phyloP scores from a whole-genome alignment of 2,329 filamentous ascomycete species.

The Xylariaceae sp. region DNA sequence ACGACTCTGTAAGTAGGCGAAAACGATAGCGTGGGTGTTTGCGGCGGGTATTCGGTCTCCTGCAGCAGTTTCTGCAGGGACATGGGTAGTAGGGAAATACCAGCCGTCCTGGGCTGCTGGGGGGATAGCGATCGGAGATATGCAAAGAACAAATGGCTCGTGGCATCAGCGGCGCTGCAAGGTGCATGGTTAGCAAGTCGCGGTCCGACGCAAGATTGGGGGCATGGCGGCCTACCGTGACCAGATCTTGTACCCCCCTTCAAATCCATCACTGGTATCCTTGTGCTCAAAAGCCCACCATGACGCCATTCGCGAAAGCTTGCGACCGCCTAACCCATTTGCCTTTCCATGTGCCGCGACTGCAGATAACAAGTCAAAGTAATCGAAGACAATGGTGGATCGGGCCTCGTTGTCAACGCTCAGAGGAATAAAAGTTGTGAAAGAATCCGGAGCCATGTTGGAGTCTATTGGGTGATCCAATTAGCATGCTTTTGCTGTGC shows the following conservation, averaged over 20 bases:
- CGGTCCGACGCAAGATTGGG: background rate
- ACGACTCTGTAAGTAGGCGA: conserved; percentile 81
- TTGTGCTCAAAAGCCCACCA: conserved; percentile 98
- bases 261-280: conserved; percentile 85
- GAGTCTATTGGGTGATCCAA: conserved; percentile 61
- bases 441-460: conserved; percentile 84
- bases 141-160: conserved; percentile 95
- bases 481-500: conserved; percentile 10
- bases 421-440: conserved; percentile 92
- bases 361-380: conserved; percentile 88
- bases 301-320: conserved; percentile 88
- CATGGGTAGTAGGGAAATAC: conserved; percentile 81
- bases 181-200: conserved; percentile 30
- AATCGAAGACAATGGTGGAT: conserved; percentile 87
- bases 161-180: conserved; percentile 81
- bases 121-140: conserved; percentile 88
- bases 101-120: conserved; percentile 63
- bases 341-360: conserved; percentile 89
- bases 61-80: conserved; percentile 87
- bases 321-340: conserved; percentile 89
- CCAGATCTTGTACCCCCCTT: conserved; percentile 90
- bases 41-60: conserved; percentile 91
- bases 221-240: conserved; percentile 53
- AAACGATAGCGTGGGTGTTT: conserved; percentile 70
- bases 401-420: conserved; percentile 84